Conservation (phyloP, 2,329 filamentous ascomycete genomes). For the Fusarium sp. region DNA sequence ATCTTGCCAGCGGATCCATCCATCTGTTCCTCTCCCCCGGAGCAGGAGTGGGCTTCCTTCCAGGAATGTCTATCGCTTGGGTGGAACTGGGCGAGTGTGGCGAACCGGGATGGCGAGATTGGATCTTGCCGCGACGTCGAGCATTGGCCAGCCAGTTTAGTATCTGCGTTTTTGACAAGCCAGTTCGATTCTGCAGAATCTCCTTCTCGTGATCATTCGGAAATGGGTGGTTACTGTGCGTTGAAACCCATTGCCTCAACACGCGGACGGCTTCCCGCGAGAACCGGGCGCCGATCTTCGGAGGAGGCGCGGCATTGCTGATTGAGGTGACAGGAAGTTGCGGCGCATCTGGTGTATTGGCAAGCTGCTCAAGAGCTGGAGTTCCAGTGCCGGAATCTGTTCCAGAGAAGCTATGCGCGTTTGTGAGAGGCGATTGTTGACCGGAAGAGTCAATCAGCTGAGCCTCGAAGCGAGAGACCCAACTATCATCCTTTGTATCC, state of each 20-base stretch:
- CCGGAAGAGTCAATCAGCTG: constrained; percentile 4
- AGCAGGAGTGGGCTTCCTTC: background rate
- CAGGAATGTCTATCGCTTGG: background rate
- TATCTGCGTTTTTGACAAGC: background rate
- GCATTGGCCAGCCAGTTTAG: background rate
- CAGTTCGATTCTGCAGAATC: background rate
- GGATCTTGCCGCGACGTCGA: background rate
- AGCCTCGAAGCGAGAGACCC: constrained; percentile 3
- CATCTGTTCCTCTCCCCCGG: background rate
- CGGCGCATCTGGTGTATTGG: background rate
- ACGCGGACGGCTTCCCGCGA: constrained; percentile 31
- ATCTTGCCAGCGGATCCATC: constrained; percentile 41
- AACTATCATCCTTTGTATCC: constrained; percentile 12
- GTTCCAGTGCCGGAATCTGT: background rate
- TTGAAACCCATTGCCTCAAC: constrained; percentile 34
- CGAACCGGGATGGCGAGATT: background rate
- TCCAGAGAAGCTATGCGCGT: background rate
- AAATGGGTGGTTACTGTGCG: background rate
- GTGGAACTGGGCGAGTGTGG: background rate
- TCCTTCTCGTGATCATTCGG: background rate
- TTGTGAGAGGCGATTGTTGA: constrained; percentile 10
- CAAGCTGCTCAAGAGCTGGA: background rate
- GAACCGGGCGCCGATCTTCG: constrained; percentile 41
- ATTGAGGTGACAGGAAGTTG: background rate
- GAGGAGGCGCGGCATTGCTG: constrained; percentile 12